These are phyloP conservation scores for Glycine latifolia DNA, from an alignment of 306 rosid genomes.

Conservation along the genomic window DNA sequence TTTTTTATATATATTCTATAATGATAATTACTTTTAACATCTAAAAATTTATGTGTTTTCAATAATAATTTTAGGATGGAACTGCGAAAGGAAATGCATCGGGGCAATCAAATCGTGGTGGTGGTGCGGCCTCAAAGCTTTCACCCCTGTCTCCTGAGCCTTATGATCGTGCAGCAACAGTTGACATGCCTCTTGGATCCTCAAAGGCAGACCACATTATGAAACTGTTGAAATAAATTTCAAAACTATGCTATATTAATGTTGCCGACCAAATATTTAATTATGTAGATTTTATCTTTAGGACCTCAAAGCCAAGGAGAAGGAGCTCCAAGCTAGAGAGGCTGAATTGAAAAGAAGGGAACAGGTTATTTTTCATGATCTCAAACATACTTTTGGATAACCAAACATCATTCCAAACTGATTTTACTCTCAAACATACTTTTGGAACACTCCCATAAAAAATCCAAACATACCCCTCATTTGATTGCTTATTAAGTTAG, in stretches of 20 bases:
- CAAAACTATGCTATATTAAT: conserved; percentile 27
- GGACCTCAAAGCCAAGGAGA: conserved; percentile 79
- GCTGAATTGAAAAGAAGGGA: conserved; percentile 90
- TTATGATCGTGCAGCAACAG: conserved; percentile 72
- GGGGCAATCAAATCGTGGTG: conserved; percentile 58
- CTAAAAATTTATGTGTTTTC: neutral
- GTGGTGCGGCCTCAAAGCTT: conserved; percentile 61
- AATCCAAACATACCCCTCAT: neutral
- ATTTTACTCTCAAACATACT: too few species aligned
- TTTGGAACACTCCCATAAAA: too few species aligned
- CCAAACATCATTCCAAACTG: too few species aligned
- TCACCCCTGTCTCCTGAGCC: conserved; percentile 83
- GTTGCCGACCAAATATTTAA: neutral
- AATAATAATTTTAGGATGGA: conserved; percentile 52
- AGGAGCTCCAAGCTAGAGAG: conserved; percentile 86
- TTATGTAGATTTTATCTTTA: conserved; percentile 40
- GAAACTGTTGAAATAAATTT: conserved; percentile 38
- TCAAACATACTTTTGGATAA: too few species aligned
- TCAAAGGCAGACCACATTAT: conserved; percentile 47
- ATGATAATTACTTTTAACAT: neutral
- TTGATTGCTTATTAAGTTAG: conserved; percentile 9
- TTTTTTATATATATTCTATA: neutral
- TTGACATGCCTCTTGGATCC: conserved; percentile 70
- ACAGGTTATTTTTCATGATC: conserved; percentile 55
- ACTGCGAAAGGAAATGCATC: conserved; percentile 52